A percentile compares a stretch with the other conserved stretches of the same genome.
phyloP scores from a whole-genome alignment of 495 filamentous ascomycete species.

The Staphylotrichum tortipilum region DNA sequence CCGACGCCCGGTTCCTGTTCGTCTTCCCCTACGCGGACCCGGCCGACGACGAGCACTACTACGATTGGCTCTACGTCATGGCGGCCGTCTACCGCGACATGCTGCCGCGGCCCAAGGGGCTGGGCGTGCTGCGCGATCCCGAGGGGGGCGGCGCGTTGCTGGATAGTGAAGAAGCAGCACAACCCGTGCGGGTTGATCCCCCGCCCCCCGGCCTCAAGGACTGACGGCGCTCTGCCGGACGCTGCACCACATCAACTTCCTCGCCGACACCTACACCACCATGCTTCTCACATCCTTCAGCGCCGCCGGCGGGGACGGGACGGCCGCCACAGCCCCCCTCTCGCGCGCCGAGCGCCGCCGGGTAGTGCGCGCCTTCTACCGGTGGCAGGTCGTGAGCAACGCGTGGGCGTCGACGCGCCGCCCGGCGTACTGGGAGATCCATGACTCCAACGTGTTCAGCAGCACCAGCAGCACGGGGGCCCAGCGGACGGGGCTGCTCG shows the following conservation, averaged over 20 bases:
- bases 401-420: neutral
- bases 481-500: neutral
- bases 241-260: neutral
- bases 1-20: slow-evolving; percentile 4
- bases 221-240: neutral
- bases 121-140: neutral
- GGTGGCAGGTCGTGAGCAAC: slow-evolving; percentile 4
- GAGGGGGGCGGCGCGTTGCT: no score
- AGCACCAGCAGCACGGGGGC: neutral
- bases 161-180: no score
- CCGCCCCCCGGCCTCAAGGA: neutral
- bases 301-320: neutral
- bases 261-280: neutral
- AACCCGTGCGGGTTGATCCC: no score
- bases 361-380: slow-evolving; percentile 1
- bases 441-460: neutral
- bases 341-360: neutral
- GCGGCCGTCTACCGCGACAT: neutral
- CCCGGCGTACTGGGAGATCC: neutral
- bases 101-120: neutral
- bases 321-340: neutral
- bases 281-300: neutral
- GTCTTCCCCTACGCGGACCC: neutral
- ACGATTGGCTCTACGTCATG: neutral
- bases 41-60: neutral